phyloP scores from a whole-genome alignment of 2,329 filamentous ascomycete genomes.

The Hirsutella rhossiliensis region DNA sequence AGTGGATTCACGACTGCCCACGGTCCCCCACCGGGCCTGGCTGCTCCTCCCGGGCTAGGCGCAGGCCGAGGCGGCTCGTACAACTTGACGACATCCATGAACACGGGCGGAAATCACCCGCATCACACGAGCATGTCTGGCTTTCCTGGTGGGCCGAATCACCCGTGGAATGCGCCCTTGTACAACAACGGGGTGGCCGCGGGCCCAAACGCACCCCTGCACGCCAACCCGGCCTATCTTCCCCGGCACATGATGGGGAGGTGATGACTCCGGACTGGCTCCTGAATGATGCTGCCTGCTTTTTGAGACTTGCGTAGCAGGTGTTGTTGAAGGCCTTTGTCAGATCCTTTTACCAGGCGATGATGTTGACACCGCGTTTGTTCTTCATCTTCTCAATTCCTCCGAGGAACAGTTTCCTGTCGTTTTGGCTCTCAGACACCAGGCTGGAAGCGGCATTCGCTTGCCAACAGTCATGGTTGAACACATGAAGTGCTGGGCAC shows the following conservation, averaged over 20 bases:
- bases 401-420: no score
- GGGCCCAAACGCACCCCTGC: slow-evolving; percentile 7
- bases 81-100: slow-evolving; percentile 10
- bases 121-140: slow-evolving; percentile 4
- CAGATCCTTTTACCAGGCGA: not conserved
- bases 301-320: not conserved
- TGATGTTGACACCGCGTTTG: no score
- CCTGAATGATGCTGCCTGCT: not conserved
- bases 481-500: no score
- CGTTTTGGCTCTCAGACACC: no score
- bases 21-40: slow-evolving; percentile 72
- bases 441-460: no score
- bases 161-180: slow-evolving; percentile 10
- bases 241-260: slow-evolving; percentile 22
- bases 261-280: slow-evolving; percentile 4
- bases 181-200: slow-evolving; percentile 12
- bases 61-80: slow-evolving; percentile 11
- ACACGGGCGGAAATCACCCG: slow-evolving; percentile 6
- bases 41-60: slow-evolving; percentile 60
- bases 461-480: no score
- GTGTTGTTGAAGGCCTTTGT: not conserved
- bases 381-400: no score
- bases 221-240: slow-evolving; percentile 12
- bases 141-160: slow-evolving; percentile 3
- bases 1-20: slow-evolving; percentile 55